phyloP scores from a whole-genome alignment of 768 basidiomycete species.

The Solioccasus polychromus region DNA sequence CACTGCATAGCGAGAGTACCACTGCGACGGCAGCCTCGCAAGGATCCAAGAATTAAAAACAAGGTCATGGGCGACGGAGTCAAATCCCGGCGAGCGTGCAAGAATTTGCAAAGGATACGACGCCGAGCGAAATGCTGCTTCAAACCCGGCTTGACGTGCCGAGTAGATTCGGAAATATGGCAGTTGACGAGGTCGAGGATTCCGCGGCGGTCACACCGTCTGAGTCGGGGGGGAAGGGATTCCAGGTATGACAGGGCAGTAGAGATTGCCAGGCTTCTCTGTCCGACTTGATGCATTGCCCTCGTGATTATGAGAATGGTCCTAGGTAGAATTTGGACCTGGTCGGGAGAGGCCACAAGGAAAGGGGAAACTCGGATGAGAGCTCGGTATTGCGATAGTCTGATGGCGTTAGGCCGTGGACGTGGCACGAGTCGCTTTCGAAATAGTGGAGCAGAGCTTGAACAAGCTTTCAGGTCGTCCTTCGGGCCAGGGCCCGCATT shows the following conservation, averaged over 20 bases:
- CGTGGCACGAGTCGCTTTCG: conserved; percentile 16
- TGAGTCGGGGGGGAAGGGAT: conserved; percentile 43
- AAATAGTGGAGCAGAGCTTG: background rate
- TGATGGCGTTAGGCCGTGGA: conserved; percentile 9
- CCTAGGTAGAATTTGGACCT: conserved; percentile 38
- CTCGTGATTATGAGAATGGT: conserved; percentile 45
- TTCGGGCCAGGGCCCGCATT: background rate
- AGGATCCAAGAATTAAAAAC: conserved; percentile 52
- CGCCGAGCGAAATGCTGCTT: conserved; percentile 43
- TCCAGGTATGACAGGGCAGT: conserved; percentile 50
- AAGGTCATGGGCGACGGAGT: conserved; percentile 59
- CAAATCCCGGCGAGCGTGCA: conserved; percentile 46
- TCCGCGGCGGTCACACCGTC: conserved; percentile 29
- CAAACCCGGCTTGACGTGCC: conserved; percentile 36
- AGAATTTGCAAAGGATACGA: conserved; percentile 42
- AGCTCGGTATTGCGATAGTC: conserved; percentile 31
- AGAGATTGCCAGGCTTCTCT: conserved; percentile 38
- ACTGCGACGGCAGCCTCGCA: conserved; percentile 47
- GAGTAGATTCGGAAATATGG: conserved; percentile 39
- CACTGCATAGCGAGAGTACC: conserved; percentile 52
- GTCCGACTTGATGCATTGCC: conserved; percentile 42
- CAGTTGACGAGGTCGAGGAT: conserved; percentile 52
- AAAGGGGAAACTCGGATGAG: conserved; percentile 44
- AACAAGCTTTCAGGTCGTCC: background rate
- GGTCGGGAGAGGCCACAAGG: conserved; percentile 32